Evolutionary conservation across 73 alveolate genomes (phyloP), one percentile per base, ranked within the genome.

Genomic region (Tetrahymena thermophila): DNA sequence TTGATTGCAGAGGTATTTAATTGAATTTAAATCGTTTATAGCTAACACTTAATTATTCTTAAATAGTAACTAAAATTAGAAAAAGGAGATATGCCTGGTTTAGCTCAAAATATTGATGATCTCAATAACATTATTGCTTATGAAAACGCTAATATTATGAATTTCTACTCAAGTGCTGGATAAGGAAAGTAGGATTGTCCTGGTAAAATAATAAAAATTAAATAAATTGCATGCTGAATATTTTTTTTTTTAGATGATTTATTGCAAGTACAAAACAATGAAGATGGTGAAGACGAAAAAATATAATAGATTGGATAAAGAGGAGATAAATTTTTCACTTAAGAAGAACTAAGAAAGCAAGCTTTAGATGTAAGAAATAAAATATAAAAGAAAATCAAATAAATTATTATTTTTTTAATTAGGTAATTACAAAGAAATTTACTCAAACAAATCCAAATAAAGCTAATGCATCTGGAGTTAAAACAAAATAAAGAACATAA

Each of bases 101-200:
- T 95, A 95, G 93, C 97, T 3, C 94, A 94, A 71, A 85, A 95
- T 50, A 93, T 95, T 38, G 97, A 95, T 89, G 97, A 95, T 35
- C 38, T 95, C 0, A 95, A 95, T 93, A 95, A 95, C 25, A 95
- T 95, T 56, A 95, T 95, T 89, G 97, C 97, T 89, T 95, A 95
- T 55, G 97, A 95, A 56, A 95, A 95, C 50, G 97, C 97, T 38
- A 95, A 95, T 38, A 95, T 95, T 50, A 95, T 95, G 97, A 95
- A 95, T 85, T 95, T 85, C 94, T 95, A 95, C 55, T 95, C 97
- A 21, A 28, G 94, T 85, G 97, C 97, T 89, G 93, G 94, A 13
- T 44, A 95, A 85, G 84, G 93, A 37, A 95, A 94, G 35, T 35
- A 85, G 38, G 97, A 95, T 13, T 95, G 97, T 95, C 97, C 97